phyloP scores from a whole-genome alignment of 441 rosid genomes.

The Theobroma grandiflorum region DNA sequence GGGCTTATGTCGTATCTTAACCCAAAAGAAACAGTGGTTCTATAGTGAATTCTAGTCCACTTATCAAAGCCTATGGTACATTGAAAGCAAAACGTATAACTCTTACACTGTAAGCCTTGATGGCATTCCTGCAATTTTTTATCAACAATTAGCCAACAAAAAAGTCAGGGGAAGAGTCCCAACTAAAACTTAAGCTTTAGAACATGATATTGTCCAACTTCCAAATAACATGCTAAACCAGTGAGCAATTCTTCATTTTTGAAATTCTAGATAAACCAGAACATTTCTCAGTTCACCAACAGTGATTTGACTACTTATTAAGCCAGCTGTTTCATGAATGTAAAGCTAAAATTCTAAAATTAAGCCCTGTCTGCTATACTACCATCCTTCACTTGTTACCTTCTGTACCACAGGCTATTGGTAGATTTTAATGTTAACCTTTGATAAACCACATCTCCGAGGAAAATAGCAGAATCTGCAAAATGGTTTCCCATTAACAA shows the following conservation, averaged over 20 bases:
- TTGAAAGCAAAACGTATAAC: neutral
- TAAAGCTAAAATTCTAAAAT: constrained; percentile 9
- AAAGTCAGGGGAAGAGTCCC: neutral
- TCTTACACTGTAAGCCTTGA: neutral
- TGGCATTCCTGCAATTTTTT: neutral
- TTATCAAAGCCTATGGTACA: neutral
- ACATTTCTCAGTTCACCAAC: constrained; percentile 6
- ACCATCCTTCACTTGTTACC: constrained; percentile 9
- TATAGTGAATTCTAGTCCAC: neutral
- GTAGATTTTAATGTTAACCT: neutral
- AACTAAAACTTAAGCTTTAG: neutral
- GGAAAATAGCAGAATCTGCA: neutral
- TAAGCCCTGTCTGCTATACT: constrained; percentile 3
- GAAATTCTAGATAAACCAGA: constrained; percentile 12
- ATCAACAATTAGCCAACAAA: neutral
- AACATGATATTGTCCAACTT: neutral
- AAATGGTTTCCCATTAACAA: constrained; percentile 7
- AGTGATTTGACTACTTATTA: neutral
- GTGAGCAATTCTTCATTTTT: neutral
- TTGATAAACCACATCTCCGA: constrained; percentile 1
- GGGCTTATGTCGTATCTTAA: too few species aligned
- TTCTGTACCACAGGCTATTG: constrained; percentile 10
- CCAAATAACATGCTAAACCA: constrained; percentile 1
- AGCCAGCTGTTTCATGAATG: constrained; percentile 13
- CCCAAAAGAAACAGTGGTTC: neutral